A percentile compares a stretch with the other conserved stretches of the same genome.
phyloP scores from a whole-genome alignment of 345 rosid genomes.

The Bruguiera sexangula region DNA sequence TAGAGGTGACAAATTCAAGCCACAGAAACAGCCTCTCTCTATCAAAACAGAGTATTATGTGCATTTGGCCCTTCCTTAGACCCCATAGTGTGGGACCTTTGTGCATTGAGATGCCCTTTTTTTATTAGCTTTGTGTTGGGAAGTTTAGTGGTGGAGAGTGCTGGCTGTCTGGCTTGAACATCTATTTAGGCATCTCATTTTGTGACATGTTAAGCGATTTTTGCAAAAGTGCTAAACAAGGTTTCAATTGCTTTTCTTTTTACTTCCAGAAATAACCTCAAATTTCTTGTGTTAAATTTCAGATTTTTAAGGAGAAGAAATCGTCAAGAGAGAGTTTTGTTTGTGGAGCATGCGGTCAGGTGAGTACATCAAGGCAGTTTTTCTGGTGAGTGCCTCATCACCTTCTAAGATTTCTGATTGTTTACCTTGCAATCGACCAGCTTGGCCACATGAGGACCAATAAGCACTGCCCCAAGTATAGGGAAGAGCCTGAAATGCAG shows the following conservation, averaged over 20 bases:
- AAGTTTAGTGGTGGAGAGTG: no score
- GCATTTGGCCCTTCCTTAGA: no score
- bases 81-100: no score
- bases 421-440: constrained; percentile 40
- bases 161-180: no score
- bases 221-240: background rate
- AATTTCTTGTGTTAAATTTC: constrained; percentile 12
- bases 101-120: no score
- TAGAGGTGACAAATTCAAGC: no score
- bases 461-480: constrained; percentile 89
- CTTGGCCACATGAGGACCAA: constrained; percentile 99
- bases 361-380: constrained; percentile 21
- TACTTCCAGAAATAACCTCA: background rate
- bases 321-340: constrained; percentile 92
- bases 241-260: background rate
- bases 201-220: background rate
- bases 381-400: background rate
- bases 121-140: background rate
- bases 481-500: constrained; percentile 72
- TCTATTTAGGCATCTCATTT: background rate
- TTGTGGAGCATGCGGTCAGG: constrained; percentile 98
- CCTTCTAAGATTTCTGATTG: constrained; percentile 8
- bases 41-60: no score
- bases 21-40: no score
- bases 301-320: constrained; percentile 89